Percentiles rank a stretch among this genome's conserved stretches.
Conservation (phyloP, 2,329 filamentous ascomycete genomes). For the Fusarium goolgardi region DNA sequence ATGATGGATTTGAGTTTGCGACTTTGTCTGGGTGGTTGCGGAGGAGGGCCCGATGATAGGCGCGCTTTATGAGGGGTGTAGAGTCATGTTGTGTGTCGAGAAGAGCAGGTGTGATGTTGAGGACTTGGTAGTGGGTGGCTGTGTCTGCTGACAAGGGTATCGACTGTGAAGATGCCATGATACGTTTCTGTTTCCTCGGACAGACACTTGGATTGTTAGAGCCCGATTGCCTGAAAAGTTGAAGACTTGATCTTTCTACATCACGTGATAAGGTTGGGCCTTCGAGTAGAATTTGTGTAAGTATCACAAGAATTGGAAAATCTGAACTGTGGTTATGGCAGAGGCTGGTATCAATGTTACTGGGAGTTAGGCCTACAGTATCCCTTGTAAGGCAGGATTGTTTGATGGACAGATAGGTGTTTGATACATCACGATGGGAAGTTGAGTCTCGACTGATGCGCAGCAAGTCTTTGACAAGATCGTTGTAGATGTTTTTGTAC, state of each 20-base stretch:
- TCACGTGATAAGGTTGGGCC: conserved; percentile 40
- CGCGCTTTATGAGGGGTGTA: conserved; percentile 66
- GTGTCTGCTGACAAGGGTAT: conserved; percentile 27
- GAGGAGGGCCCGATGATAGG: conserved; percentile 73
- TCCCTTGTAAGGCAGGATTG: neutral
- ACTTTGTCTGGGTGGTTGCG: conserved; percentile 74
- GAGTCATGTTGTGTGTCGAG: conserved; percentile 59
- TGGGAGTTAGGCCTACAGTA: neutral
- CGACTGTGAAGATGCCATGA: conserved; percentile 25
- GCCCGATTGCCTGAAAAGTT: neutral
- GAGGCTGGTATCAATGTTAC: neutral
- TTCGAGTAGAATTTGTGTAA: neutral
- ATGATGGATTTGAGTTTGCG: conserved; percentile 20
- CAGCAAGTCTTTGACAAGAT: conserved; percentile 23
- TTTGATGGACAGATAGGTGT: neutral
- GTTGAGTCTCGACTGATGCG: neutral
- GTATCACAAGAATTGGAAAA: neutral
- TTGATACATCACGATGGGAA: conserved; percentile 7
- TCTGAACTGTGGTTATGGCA: too few species aligned
- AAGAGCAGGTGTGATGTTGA: conserved; percentile 64
- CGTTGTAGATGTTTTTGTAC: conserved; percentile 42
- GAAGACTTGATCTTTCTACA: conserved; percentile 21
- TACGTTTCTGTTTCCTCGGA: neutral
- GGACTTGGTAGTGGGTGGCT: conserved; percentile 70
- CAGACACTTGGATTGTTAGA: neutral